phyloP scores from a whole-genome alignment of 352 stramenopile species.

The Pythium plurisporium region DNA sequence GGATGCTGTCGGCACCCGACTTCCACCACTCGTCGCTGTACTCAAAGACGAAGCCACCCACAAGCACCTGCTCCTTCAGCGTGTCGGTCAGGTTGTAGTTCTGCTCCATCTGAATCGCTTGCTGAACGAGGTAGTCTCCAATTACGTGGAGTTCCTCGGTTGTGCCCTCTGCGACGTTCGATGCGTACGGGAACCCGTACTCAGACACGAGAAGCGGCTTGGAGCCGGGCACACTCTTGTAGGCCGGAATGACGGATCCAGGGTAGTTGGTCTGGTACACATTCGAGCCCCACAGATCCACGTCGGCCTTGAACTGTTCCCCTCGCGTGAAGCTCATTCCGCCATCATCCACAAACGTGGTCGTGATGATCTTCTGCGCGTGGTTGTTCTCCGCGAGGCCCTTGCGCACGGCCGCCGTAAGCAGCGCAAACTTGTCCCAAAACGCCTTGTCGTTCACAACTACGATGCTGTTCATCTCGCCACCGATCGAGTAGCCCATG shows the following conservation, averaged over 20 bases:
- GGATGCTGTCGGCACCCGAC: slow-evolving; percentile 36
- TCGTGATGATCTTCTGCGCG: slow-evolving; percentile 74
- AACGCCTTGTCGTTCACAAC: slow-evolving; percentile 47
- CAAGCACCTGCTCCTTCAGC: slow-evolving; percentile 44
- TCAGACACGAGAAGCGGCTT: slow-evolving; percentile 60
- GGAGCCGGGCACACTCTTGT: slow-evolving; percentile 31
- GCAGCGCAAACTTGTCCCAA: slow-evolving; percentile 55
- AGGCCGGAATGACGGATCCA: slow-evolving; percentile 48
- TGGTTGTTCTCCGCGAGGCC: slow-evolving; percentile 39
- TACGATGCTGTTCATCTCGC: slow-evolving; percentile 71
- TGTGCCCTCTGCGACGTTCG: slow-evolving; percentile 37
- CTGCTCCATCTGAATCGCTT: slow-evolving; percentile 46
- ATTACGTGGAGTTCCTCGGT: slow-evolving; percentile 37
- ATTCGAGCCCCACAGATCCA: slow-evolving; percentile 71
- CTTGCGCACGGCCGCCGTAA: slow-evolving; percentile 46
- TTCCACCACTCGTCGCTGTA: slow-evolving; percentile 83
- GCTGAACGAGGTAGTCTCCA: slow-evolving; percentile 36
- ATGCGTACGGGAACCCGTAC: slow-evolving; percentile 61
- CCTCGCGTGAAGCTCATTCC: slow-evolving; percentile 40
- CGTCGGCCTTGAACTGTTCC: slow-evolving; percentile 40
- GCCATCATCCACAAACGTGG: slow-evolving; percentile 67
- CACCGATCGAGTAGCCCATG: slow-evolving; percentile 72
- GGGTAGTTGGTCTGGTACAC: slow-evolving; percentile 66
- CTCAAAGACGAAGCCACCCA: slow-evolving; percentile 71
- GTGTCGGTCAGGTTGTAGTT: slow-evolving; percentile 49